A percentile compares a stretch with the other conserved stretches of the same genome.
phyloP scores from a whole-genome alignment of 805 yeast species.

The Lipomyces japonicus region DNA sequence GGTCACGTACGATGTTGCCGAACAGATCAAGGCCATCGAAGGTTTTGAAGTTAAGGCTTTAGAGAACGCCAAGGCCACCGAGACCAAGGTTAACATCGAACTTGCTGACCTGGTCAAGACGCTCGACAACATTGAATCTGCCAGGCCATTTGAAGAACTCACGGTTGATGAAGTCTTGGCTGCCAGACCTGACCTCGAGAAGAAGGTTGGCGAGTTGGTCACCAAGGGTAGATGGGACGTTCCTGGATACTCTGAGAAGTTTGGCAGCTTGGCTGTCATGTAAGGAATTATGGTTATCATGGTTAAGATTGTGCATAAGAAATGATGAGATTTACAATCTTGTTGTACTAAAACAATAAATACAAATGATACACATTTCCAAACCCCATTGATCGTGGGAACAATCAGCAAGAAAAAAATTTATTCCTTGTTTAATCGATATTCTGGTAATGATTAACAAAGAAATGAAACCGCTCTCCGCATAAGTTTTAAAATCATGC shows the following conservation, averaged over 20 bases:
- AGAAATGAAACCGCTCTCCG: too few species aligned
- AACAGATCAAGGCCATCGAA: conserved; percentile 87
- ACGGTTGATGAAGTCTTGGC: conserved; percentile 90
- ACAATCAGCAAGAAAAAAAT: background rate
- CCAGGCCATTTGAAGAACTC: conserved; percentile 96
- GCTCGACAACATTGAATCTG: conserved; percentile 86
- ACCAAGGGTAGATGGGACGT: conserved; percentile 96
- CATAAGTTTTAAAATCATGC: too few species aligned
- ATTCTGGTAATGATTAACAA: background rate
- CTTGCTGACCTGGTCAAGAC: conserved; percentile 81
- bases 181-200: conserved; percentile 97
- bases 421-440: background rate
- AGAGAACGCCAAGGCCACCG: conserved; percentile 92
- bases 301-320: too few species aligned
- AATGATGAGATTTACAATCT: too few species aligned
- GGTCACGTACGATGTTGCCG: conserved; percentile 76
- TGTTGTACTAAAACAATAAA: background rate
- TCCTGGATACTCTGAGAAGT: conserved; percentile 98
- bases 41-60: conserved; percentile 93
- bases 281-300: conserved; percentile 2
- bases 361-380: background rate
- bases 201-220: conserved; percentile 91
- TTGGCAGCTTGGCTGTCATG: conserved; percentile 95
- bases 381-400: background rate
- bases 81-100: conserved; percentile 81